Evolutionary conservation across 768 basidiomycete species (phyloP).

Genomic region (Cystofilobasidium macerans): DNA sequence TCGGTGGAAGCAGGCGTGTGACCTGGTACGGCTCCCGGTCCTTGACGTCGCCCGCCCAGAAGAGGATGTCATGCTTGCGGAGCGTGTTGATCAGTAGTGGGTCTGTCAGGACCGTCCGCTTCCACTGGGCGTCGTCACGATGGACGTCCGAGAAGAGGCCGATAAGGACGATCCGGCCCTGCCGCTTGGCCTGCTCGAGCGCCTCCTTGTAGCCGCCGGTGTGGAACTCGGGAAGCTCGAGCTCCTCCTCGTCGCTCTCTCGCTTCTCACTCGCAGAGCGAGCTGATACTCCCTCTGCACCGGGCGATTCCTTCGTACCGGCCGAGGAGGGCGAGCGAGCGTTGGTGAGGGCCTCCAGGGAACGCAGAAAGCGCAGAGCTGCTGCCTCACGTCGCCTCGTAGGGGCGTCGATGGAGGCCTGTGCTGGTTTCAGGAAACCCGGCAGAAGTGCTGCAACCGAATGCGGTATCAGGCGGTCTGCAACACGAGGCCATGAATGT

Average conservation of each 20-base stretch:
- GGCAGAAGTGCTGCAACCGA: slow-evolving; percentile 2
- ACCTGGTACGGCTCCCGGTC: slow-evolving; percentile 68
- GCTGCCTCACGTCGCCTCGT: slow-evolving; percentile 1
- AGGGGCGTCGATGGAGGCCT: background rate
- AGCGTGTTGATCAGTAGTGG: slow-evolving; percentile 56
- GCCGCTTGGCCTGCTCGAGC: slow-evolving; percentile 56
- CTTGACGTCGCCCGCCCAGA: slow-evolving; percentile 88
- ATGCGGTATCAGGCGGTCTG: slow-evolving; percentile 8
- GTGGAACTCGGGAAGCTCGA: slow-evolving; percentile 62
- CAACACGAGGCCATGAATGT: background rate
- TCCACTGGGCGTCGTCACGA: slow-evolving; percentile 77
- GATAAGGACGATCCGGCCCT: slow-evolving; percentile 64
- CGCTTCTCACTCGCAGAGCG: no score
- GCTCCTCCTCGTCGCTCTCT: slow-evolving; percentile 29
- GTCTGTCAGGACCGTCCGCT: slow-evolving; percentile 68
- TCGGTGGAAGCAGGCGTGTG: slow-evolving; percentile 52
- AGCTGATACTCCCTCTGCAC: no score
- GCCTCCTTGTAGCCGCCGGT: slow-evolving; percentile 72
- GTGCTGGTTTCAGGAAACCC: slow-evolving; percentile 5
- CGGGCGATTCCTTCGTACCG: slow-evolving; percentile 9
- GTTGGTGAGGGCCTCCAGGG: slow-evolving; percentile 19
- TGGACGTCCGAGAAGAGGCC: slow-evolving; percentile 81
- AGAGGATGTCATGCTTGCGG: slow-evolving; percentile 60
- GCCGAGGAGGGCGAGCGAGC: slow-evolving; percentile 17
- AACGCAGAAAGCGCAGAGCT: slow-evolving; percentile 13